Evolutionary conservation across 208 protist genomes (phyloP), one percentile per base, ranked within the genome.

Genomic region (Trypanosoma melophagium): DNA sequence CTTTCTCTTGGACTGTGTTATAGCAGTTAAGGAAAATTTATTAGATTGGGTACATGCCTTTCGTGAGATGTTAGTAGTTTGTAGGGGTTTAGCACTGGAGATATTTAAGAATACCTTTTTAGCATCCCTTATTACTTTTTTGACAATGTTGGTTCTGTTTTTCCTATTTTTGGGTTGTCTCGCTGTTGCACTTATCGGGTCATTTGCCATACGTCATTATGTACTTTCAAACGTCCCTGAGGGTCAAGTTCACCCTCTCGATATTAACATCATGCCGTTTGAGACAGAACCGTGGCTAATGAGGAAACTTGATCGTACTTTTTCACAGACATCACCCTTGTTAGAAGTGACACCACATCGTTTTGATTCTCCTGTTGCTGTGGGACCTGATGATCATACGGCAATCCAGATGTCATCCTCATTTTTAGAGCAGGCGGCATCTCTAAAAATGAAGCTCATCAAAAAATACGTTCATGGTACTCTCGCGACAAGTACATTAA

Each of bases 391-490:
- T 53, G 62, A 64, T 31, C 17, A 62, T 65, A 38, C 53, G 17
- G 47, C 45, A 56, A 62, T 41, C 21, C 31, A 45, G 16, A 14
- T 52, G 22, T 22, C 69, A 10, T 59, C 50, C 25, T 61, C 75
- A 35, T 57, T 85, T 25, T 22, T 35, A 38, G 44, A 55, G 24
- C 24, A 71, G 19, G 65, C 75, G 7, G 63, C 54, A 22, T 65
- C 75, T 35, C 51, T 85, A 10, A 86, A 92, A 73, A 81, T 93
- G 60, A 83, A 76, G 10, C 52, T 93, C 12, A 64, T 93, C 17
- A 68, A 52, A 16, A 64, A 83, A 45, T 79, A 86, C 44, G 78
- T 76, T 25, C 35, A 77, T 31, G 84, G 71, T 50, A 79, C 84
- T 14, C 40, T 93, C 22, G 87, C 79, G 24, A 89, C 82, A n/a